Percentiles rank a stretch among this genome's conserved stretches.
These are phyloP conservation scores for Crepidotus sp. DNA, from an alignment of 1,284 basidiomycete genomes.

Conservation along the genomic window DNA sequence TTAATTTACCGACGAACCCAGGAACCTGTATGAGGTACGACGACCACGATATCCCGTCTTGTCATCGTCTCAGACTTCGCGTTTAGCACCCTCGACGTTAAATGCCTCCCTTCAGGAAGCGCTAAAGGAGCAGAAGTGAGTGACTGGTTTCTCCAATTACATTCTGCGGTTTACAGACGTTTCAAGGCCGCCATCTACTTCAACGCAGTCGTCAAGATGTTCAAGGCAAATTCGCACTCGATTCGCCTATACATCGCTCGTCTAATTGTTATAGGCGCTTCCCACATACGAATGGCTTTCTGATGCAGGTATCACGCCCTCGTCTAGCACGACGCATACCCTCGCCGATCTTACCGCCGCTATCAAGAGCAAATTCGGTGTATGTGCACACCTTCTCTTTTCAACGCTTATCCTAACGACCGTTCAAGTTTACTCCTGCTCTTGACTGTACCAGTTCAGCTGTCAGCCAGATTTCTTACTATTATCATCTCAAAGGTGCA, in stretches of 20 bases:
- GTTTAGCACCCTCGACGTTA: slow-evolving; percentile 49
- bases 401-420: not conserved
- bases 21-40: slow-evolving; percentile 63
- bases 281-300: slow-evolving; percentile 70
- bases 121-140: slow-evolving; percentile 46
- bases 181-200: slow-evolving; percentile 58
- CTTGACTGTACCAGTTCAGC: slow-evolving; percentile 44
- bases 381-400: not conserved
- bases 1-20: slow-evolving; percentile 30
- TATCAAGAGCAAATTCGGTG: slow-evolving; percentile 41
- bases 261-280: slow-evolving; percentile 33
- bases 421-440: slow-evolving; percentile 37
- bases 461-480: slow-evolving; percentile 54
- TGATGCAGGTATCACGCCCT: slow-evolving; percentile 64
- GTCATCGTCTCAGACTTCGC: not conserved
- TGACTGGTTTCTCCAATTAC: not conserved
- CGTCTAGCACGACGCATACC: slow-evolving; percentile 46
- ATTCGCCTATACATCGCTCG: not conserved
- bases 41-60: not conserved
- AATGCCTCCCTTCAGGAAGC: slow-evolving; percentile 52
- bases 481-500: slow-evolving; percentile 46
- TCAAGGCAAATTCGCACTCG: slow-evolving; percentile 36
- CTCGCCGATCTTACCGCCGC: slow-evolving; percentile 49
- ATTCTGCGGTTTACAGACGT: not conserved
- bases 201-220: slow-evolving; percentile 53